Conservation (phyloP, 2,329 filamentous ascomycete species). For the Colletotrichum karsti region DNA sequence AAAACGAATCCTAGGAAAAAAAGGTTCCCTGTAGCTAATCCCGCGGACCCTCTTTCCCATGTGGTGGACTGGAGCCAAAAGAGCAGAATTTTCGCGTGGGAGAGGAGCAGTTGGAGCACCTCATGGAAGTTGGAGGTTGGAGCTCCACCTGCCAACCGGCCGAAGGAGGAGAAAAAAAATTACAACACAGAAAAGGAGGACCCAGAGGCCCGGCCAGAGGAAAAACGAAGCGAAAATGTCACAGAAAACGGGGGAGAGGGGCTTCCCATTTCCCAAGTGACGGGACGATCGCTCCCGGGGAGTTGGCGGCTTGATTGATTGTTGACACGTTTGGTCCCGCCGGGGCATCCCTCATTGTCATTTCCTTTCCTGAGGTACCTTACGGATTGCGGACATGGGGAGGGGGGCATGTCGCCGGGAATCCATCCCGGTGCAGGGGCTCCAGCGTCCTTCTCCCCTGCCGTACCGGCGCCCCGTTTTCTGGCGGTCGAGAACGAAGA, state of each 20-base stretch:
- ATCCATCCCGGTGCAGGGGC: slow-evolving; percentile 10
- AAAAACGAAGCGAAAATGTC: not conserved
- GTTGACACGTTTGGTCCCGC: slow-evolving; percentile 21
- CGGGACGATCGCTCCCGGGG: slow-evolving; percentile 27
- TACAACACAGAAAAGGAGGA: not conserved
- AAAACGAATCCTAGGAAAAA: too few species aligned
- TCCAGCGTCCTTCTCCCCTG: too few species aligned
- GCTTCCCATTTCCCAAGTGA: not conserved
- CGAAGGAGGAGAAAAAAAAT: too few species aligned
- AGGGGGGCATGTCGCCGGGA: slow-evolving; percentile 16
- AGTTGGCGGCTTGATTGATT: too few species aligned
- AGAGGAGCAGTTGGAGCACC: too few species aligned
- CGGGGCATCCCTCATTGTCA: slow-evolving; percentile 18
- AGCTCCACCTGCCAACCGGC: too few species aligned
- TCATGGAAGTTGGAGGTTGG: too few species aligned
- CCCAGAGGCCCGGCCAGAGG: not conserved
- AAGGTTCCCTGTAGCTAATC: not conserved
- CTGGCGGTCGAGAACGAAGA: slow-evolving; percentile 12
- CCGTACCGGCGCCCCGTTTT: too few species aligned
- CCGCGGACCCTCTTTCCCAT: not conserved
- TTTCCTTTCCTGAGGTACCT: too few species aligned
- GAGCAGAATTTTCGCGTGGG: too few species aligned
- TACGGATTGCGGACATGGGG: too few species aligned
- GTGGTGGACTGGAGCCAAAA: not conserved
- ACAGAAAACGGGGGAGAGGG: not conserved